phyloP scores from a whole-genome alignment of 805 yeast genomes.

The Hanseniaspora mollemarum region DNA sequence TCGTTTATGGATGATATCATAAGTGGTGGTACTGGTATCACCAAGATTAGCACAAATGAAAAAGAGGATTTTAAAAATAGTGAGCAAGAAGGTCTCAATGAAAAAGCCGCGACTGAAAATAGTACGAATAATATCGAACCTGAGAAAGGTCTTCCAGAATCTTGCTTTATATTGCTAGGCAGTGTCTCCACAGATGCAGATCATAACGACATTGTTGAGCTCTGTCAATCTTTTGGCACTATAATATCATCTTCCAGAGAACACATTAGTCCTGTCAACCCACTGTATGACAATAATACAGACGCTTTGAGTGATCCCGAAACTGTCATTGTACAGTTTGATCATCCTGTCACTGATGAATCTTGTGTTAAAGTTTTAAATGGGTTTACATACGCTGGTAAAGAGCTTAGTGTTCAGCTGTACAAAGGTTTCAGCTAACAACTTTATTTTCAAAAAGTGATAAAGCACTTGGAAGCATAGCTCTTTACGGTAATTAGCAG shows the following conservation, averaged over 20 bases:
- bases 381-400: conserved; percentile 13
- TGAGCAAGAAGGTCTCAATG: neutral
- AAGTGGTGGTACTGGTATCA: neutral
- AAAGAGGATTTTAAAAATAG: neutral
- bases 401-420: conserved; percentile 6
- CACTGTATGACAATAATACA: neutral
- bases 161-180: conserved; percentile 8
- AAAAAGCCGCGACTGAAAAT: conserved; percentile 16
- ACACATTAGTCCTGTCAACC: neutral
- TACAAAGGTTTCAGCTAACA: neutral
- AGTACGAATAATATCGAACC: conserved; percentile 12
- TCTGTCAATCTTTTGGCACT: conserved; percentile 13
- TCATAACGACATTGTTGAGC: conserved; percentile 10
- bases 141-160: conserved; percentile 18
- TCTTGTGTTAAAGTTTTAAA: conserved; percentile 12
- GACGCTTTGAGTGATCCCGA: neutral
- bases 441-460: neutral
- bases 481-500: too few relatives aligned
- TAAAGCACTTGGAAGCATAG: neutral
- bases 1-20: conserved; percentile 13
- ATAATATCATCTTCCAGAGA: conserved; percentile 10
- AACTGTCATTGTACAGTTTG: conserved; percentile 7
- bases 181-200: conserved; percentile 12
- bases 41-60: neutral
- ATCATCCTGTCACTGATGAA: conserved; percentile 7